Percentiles rank a stretch among this genome's conserved stretches.
These are phyloP conservation scores for Diaporthe ilicicola DNA, from an alignment of 2,329 filamentous ascomycete genomes.

Conservation along the genomic window DNA sequence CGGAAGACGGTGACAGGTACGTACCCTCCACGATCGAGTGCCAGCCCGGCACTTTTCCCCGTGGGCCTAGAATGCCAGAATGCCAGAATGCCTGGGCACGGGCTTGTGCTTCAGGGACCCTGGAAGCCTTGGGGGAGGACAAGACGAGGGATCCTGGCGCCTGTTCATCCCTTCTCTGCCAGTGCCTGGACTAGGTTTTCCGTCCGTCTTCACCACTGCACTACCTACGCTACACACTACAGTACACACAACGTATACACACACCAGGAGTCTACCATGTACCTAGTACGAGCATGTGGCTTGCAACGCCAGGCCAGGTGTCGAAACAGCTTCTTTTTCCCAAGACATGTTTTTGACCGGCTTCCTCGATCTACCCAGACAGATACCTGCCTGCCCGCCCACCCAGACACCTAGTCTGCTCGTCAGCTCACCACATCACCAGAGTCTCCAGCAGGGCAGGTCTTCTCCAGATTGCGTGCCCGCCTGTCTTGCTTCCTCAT, in stretches of 20 bases:
- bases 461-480: background rate
- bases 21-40: background rate
- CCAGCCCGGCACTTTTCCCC: background rate
- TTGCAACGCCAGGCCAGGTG: no score
- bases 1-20: background rate
- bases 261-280: no score
- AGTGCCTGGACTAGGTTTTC: constrained; percentile 13
- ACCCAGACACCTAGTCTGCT: background rate
- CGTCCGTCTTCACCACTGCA: background rate
- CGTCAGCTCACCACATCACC: background rate
- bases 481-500: constrained; percentile 18
- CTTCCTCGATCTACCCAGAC: background rate
- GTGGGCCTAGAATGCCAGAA: constrained; percentile 19
- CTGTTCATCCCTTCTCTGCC: constrained; percentile 23
- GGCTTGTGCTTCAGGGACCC: background rate
- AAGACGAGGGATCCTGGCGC: constrained; percentile 10
- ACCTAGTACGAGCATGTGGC: no score
- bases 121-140: background rate
- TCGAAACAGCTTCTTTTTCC: no score
- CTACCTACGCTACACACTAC: no score
- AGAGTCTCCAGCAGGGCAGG: background rate
- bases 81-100: constrained; percentile 13
- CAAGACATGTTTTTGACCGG: background rate
- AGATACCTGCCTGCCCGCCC: background rate
- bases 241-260: no score